Percentiles rank a stretch among this genome's conserved stretches.
Evolutionary conservation across 345 rosid species (phyloP).

Genomic region (Microthlaspi erraticum): DNA sequence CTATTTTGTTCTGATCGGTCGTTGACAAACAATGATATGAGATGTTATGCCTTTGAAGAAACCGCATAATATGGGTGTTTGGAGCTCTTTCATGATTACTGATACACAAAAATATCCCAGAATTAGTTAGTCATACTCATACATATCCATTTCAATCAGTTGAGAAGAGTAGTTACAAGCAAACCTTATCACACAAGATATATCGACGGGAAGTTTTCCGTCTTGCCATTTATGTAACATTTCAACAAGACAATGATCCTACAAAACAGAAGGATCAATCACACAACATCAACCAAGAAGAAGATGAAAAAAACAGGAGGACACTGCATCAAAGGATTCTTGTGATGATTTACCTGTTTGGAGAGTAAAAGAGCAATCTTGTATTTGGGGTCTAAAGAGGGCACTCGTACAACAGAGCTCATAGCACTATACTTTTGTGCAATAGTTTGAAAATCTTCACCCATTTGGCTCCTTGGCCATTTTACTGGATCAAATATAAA

Average conservation of each 20-base stretch:
- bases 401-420: constrained; percentile 82
- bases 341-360: constrained; percentile 59
- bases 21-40: constrained; percentile 78
- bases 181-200: constrained; percentile 89
- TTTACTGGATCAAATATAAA: constrained; percentile 74
- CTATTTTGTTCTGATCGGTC: constrained; percentile 64
- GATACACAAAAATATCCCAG: constrained; percentile 25
- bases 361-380: constrained; percentile 83
- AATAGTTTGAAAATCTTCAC: constrained; percentile 68
- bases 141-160: not conserved
- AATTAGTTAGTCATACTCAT: constrained; percentile 27
- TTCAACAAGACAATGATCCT: constrained; percentile 95
- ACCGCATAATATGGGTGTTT: constrained; percentile 81
- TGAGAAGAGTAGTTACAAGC: not conserved
- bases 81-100: constrained; percentile 92
- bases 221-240: constrained; percentile 91
- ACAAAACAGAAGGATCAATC: constrained; percentile 42
- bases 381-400: constrained; percentile 78
- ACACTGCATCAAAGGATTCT: constrained; percentile 6
- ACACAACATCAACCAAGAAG: not conserved
- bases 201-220: constrained; percentile 84
- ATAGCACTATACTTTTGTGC: constrained; percentile 61
- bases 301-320: not conserved
- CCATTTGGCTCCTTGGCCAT: constrained; percentile 85
- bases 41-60: constrained; percentile 85